Conservation (phyloP, 2,329 filamentous ascomycete species). For the Cladobotryum mycophilum region DNA sequence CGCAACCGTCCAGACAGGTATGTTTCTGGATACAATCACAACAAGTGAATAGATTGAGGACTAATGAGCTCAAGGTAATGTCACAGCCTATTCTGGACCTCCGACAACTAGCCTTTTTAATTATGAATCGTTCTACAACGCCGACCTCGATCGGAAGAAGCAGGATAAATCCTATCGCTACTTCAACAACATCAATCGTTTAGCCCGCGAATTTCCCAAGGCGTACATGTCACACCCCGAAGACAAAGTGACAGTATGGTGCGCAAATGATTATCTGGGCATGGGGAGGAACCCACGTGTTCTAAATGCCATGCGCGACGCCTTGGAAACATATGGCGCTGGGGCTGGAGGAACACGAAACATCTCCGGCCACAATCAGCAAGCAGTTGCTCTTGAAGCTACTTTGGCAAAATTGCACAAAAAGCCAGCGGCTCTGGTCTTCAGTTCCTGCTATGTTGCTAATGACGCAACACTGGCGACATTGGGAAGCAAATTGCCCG, state of each 20-base stretch:
- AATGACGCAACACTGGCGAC: constrained; percentile 97
- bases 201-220: constrained; percentile 91
- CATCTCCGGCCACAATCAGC: constrained; percentile 99
- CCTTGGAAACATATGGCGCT: constrained; percentile 87
- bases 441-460: constrained; percentile 96
- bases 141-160: constrained; percentile 95
- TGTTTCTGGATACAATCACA: too few relatives aligned
- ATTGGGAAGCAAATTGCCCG: constrained; percentile 90
- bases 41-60: too few relatives aligned
- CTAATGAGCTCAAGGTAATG: too few relatives aligned
- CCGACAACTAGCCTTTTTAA: too few relatives aligned
- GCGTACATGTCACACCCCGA: constrained; percentile 82
- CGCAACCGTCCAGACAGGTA: too few relatives aligned
- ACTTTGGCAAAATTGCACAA: constrained; percentile 83
- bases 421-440: constrained; percentile 87
- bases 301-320: constrained; percentile 86
- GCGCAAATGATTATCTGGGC: constrained; percentile 96
- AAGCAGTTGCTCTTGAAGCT: constrained; percentile 77
- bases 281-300: constrained; percentile 92
- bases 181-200: constrained; percentile 99
- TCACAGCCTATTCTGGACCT: too few relatives aligned
- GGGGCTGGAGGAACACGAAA: constrained; percentile 94
- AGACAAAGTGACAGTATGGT: constrained; percentile 94
- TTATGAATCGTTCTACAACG: constrained; percentile 83
- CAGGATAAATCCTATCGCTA: constrained; percentile 99